phyloP scores from a whole-genome alignment of 352 stramenopile species.

The Pythium aristosporum region DNA sequence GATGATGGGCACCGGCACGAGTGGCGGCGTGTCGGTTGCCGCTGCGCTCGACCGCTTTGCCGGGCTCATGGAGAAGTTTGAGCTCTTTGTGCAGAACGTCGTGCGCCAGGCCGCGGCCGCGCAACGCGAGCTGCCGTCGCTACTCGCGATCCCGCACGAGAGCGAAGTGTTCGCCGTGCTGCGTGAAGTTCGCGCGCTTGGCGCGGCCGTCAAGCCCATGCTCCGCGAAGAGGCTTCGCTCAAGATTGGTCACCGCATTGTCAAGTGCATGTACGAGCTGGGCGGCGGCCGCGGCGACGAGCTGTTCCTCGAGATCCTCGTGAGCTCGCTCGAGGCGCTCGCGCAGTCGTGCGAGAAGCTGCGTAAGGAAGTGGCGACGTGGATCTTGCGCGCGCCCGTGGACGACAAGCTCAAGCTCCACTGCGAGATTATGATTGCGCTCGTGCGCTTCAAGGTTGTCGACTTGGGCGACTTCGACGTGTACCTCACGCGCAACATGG shows the following conservation, averaged over 20 bases:
- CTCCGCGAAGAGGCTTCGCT: constrained; percentile 91
- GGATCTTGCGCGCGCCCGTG: constrained; percentile 93
- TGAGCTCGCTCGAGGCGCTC: constrained; percentile 93
- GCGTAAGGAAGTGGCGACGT: constrained; percentile 92
- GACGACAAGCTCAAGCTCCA: constrained; percentile 96
- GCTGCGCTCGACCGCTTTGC: constrained; percentile 81
- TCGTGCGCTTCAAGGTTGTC: constrained; percentile 94
- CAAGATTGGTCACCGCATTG: constrained; percentile 96
- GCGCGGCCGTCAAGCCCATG: constrained; percentile 67
- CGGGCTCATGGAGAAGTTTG: constrained; percentile 83
- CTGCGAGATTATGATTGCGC: constrained; percentile 93
- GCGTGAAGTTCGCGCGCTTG: constrained; percentile 74
- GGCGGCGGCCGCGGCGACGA: constrained; percentile 86
- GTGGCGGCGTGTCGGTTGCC: constrained; percentile 59
- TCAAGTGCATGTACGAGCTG: constrained; percentile 97
- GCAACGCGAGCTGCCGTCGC: constrained; percentile 74
- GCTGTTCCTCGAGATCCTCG: constrained; percentile 93
- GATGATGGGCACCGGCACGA: not conserved
- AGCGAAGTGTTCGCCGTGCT: constrained; percentile 86
- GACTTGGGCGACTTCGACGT: constrained; percentile 92
- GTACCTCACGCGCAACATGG: constrained; percentile 94
- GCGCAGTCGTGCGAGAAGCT: constrained; percentile 92
- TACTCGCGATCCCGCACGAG: constrained; percentile 65
- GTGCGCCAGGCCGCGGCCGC: constrained; percentile 67
- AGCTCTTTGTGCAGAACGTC: constrained; percentile 87